Conservation (phyloP, 2,329 filamentous ascomycete species). For the Aspergillus flavus region DNA sequence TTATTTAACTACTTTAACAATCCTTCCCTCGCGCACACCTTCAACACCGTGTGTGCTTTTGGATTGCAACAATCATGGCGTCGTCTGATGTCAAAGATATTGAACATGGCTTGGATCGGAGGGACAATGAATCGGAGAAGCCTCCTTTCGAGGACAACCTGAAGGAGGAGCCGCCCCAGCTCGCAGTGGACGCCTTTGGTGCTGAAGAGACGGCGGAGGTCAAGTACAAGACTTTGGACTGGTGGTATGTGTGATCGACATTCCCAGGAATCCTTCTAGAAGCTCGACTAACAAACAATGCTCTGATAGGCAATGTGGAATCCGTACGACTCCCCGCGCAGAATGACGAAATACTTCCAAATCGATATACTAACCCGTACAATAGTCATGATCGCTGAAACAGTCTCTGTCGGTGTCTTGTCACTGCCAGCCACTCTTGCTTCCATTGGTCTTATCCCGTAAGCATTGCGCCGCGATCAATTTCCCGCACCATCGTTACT, state of each 20-base stretch:
- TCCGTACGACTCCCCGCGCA: constrained; percentile 30
- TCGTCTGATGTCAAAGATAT: constrained; percentile 5
- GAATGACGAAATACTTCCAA: not conserved
- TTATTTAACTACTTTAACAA: not conserved
- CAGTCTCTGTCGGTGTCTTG: constrained; percentile 58
- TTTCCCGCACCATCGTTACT: not conserved
- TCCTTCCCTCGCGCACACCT: not conserved
- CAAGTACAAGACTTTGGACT: constrained; percentile 53
- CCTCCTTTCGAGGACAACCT: constrained; percentile 14
- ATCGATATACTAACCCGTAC: not conserved
- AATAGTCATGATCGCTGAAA: constrained; percentile 58
- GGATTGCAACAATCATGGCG: not conserved
- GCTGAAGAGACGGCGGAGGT: constrained; percentile 40
- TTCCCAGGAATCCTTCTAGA: not conserved
- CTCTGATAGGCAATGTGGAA: constrained; percentile 38
- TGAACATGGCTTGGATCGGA: not conserved
- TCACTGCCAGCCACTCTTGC: constrained; percentile 56
- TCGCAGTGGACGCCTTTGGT: constrained; percentile 32
- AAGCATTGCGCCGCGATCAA: constrained; percentile 18
- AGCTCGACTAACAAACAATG: constrained; percentile 33
- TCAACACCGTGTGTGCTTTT: not conserved
- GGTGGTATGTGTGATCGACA: constrained; percentile 27
- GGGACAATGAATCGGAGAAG: not conserved
- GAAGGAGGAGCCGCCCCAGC: constrained; percentile 10
- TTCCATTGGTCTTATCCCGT: constrained; percentile 54